Percentiles rank a stretch among this genome's conserved stretches.
Evolutionary conservation across 192 early-diverging fungal genomes (phyloP).

Genomic region (Rhizoclosmatium sp.): DNA sequence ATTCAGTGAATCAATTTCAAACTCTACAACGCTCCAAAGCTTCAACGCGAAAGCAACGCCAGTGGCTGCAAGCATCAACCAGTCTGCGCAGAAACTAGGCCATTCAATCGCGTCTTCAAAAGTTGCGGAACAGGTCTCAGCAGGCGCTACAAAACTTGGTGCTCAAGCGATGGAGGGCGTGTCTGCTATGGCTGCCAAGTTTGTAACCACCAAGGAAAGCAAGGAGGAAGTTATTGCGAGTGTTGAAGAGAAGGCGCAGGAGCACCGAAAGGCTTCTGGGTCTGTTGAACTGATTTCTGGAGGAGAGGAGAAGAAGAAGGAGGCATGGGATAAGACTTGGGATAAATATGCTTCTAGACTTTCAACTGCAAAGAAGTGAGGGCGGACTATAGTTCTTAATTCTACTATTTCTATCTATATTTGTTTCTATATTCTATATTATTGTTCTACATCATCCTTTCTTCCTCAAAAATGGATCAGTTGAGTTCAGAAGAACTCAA

Average conservation of each 20-base stretch:
- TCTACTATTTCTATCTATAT: too few species aligned
- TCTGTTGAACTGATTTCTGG: not conserved
- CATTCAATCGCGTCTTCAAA: not conserved
- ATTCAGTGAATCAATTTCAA: not conserved
- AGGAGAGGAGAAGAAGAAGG: not conserved
- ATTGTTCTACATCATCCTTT: too few species aligned
- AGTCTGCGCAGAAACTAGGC: not conserved
- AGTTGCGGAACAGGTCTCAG: not conserved
- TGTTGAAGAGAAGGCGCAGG: not conserved
- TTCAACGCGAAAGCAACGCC: not conserved
- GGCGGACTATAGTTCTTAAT: too few species aligned
- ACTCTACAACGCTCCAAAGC: not conserved
- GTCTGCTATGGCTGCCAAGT: not conserved
- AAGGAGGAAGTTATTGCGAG: not conserved
- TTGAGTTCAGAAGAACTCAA: too few species aligned
- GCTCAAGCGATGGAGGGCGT: not conserved
- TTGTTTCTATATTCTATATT: too few species aligned
- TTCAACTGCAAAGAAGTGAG: conserved; percentile 16
- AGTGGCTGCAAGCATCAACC: not conserved
- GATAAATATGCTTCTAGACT: not conserved
- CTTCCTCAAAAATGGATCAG: too few species aligned
- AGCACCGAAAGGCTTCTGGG: not conserved
- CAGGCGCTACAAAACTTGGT: not conserved
- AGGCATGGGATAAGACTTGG: conserved; percentile 6
- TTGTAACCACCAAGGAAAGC: not conserved